These are phyloP conservation scores for Aspergillus floridensis DNA, from an alignment of 2,329 filamentous ascomycete genomes.

Conservation along the genomic window DNA sequence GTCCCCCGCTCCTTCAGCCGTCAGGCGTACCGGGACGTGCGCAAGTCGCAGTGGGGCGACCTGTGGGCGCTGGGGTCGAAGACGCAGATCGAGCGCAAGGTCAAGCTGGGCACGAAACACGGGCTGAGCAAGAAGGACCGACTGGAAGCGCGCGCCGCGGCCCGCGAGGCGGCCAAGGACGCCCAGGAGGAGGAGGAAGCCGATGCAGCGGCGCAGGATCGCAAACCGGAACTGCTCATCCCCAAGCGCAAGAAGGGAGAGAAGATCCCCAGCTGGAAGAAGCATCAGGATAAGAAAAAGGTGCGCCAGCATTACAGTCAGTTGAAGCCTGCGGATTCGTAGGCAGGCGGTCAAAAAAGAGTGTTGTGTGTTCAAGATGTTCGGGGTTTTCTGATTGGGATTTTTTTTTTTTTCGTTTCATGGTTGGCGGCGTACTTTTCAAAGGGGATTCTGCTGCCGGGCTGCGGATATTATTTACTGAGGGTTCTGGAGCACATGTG, in stretches of 20 bases:
- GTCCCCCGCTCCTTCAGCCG: slow-evolving; percentile 78
- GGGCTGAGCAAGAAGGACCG: slow-evolving; percentile 42
- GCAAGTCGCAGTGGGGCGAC: slow-evolving; percentile 89
- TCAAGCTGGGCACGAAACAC: slow-evolving; percentile 57
- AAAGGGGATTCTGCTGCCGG: neutral
- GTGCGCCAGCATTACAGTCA: slow-evolving; percentile 42
- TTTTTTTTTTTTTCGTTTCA: neutral
- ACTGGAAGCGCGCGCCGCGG: slow-evolving; percentile 38
- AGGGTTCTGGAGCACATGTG: neutral
- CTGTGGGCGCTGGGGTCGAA: slow-evolving; percentile 95
- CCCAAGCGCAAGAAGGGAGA: slow-evolving; percentile 33
- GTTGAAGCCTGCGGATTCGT: neutral
- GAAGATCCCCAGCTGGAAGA: slow-evolving; percentile 43
- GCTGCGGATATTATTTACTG: neutral
- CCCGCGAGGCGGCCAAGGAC: slow-evolving; percentile 24
- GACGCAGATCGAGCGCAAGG: slow-evolving; percentile 63
- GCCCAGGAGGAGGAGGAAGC: slow-evolving; percentile 25
- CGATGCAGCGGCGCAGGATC: slow-evolving; percentile 9
- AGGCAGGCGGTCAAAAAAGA: neutral
- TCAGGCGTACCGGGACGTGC: slow-evolving; percentile 84
- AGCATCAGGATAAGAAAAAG: slow-evolving; percentile 45
- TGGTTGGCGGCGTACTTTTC: neutral
- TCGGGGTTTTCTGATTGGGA: neutral
- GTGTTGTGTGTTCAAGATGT: too few relatives aligned
- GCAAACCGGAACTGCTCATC: slow-evolving; percentile 14